Evolutionary conservation across 345 rosid genomes (phyloP), one percentile per base, ranked within the genome.

Genomic region (Linum lewisii): DNA sequence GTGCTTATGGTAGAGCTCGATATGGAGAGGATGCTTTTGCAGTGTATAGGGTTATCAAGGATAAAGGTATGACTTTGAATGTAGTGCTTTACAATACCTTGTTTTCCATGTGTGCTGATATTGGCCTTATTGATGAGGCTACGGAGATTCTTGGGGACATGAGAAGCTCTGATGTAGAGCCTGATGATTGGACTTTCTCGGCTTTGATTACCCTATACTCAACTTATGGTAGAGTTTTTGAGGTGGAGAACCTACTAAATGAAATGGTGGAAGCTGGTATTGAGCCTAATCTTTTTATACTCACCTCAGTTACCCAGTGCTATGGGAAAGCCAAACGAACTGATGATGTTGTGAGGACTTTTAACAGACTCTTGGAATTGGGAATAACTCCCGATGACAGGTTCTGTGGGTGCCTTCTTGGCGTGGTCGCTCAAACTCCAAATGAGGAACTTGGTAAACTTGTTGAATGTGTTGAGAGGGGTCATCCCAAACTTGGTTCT

Each of bases 141-240:
- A 52, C 73, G 68, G 81, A 81, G 65, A 79, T 84, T 60, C 86
- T 83, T 60, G 77, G 79, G 71, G 86, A 85, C 69, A 80, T 88
- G 84, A 88, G 81, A 77, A 77, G 61, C 51, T 77, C 79, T 29
- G 78, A 63, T 56, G 74, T 68, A 65, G 59, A 73, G 56, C 97
- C 98, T 34, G 98, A 88, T 67, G 86, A 93, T 73, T 88, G 97
- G 97, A 82, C 95, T 1, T 92, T 82, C 81, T 92, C 97, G 19
- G 86, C 98, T 49, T 34, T 93, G 72, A 81, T 86, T 70, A 88
- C 99, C 22, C 69, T 86, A 47, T 83, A 68, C 78, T 84, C 89
- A 49, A 86, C 94, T 67, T 70, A 87, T 54, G 94, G 95, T 25
- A 72, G 75, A 68, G 89, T 88, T 59, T 75, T 82, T 14, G 84